These are phyloP conservation scores for Coemansia sp. DNA, from an alignment of 192 early-diverging fungal species.

Conservation along the genomic window DNA sequence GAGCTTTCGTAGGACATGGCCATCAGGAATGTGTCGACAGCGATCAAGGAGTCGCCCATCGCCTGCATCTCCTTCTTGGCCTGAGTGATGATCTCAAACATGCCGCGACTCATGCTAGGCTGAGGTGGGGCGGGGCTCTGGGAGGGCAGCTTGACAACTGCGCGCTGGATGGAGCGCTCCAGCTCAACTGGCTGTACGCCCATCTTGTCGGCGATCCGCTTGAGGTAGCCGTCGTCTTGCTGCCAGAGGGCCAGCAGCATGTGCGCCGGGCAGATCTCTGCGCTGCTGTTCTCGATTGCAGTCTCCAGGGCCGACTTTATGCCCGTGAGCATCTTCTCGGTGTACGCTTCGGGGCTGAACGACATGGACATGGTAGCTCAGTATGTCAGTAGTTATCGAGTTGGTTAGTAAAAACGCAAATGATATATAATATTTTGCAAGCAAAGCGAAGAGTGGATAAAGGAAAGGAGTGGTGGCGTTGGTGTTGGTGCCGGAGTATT, in stretches of 20 bases:
- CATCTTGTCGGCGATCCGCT: conserved; percentile 77
- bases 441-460: background rate
- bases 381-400: background rate
- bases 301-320: conserved; percentile 64
- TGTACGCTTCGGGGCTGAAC: conserved; percentile 73
- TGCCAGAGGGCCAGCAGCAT: conserved; percentile 80
- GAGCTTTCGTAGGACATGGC: conserved; percentile 79
- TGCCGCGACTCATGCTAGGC: conserved; percentile 64
- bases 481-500: too few species aligned
- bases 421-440: too few species aligned
- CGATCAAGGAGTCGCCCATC: conserved; percentile 89
- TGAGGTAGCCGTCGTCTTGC: conserved; percentile 81
- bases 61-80: conserved; percentile 84
- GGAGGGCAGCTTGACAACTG: conserved; percentile 76
- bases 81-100: conserved; percentile 65
- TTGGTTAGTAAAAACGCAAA: background rate
- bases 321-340: conserved; percentile 82
- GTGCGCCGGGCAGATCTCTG: conserved; percentile 82
- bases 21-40: conserved; percentile 87
- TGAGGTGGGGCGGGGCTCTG: conserved; percentile 87
- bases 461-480: background rate
- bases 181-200: conserved; percentile 77
- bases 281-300: conserved; percentile 77
- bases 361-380: conserved; percentile 26
- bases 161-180: conserved; percentile 80